Evolutionary conservation across 306 rosid species (phyloP), one percentile per base, ranked within the genome.

Genomic region (Quercus wislizeni): DNA sequence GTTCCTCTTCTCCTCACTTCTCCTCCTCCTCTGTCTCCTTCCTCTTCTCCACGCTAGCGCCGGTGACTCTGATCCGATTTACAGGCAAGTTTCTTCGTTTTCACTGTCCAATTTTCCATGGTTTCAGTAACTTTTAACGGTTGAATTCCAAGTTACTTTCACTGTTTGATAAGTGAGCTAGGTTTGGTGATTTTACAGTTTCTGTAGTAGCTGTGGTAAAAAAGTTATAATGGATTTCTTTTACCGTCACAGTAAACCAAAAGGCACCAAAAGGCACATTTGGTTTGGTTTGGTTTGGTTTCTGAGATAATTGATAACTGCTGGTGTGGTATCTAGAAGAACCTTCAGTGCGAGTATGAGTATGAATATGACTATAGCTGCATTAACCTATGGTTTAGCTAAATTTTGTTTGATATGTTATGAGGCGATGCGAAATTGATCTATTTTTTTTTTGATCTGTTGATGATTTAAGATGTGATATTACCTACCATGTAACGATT

Each of bases 41-140:
- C 74, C 62, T 55, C 76, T 74, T 74, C 74, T 88, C 52, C 35
- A 72, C 83, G 97, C 96, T 25, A 82, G 87, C 73, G 83, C 89
- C 58, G 98, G 98, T 15, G 97, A 91, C 65, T 79, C 91, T 58
- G 98, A 94, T 92, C 97, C 92, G 54, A 68, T 90, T 81, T 94
- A 90, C 94, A 85, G 61, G 98, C 91, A 76, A 80, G 70, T 55
- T 41, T 65, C 54, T 57, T 55, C 57, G 52, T n/a, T 20, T 25
- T 49, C 54, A 11, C 46, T 20, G 79, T 28, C 3, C 9, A 17
- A 55, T 56, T 59, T 52, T 70, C 19, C 3, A 20, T 5, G 3
- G 18, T 81, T 31, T 31, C 9, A 55, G 20, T 2, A 23, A 5
- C 12, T 15, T 57, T 23, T 31, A 41, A 41, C 8, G 17, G 20